Evolutionary conservation across 2,329 filamentous ascomycete genomes (phyloP), one percentile per base, ranked within the genome.

Genomic region (Aspergillus neoniger): DNA sequence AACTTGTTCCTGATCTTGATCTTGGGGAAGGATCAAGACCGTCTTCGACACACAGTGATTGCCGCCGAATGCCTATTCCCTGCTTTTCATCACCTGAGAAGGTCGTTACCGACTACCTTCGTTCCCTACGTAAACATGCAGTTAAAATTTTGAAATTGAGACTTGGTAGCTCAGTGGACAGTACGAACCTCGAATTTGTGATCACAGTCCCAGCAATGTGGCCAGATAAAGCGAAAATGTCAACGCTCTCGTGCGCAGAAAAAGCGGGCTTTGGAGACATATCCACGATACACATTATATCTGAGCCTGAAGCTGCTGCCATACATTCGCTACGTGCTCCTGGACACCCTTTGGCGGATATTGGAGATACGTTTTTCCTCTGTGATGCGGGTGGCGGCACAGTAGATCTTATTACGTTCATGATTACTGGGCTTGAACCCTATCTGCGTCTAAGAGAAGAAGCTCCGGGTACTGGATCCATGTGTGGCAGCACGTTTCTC

Each of bases 181-280:
- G 52, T 9, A 63, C 63, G 23, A 30, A 28, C 4, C 38, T 70
- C n/a, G 60, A 65, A 32, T 71, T 64, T 30, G 63, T 69, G 14
- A 67, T 74, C 19, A 74, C 70, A 1, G 69, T 74, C 5, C 71
- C 73, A 1, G 71, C 70, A 2, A 65, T 74, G 10, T 74, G 70
- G 70, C 59, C 67, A 5, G 71, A 74, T 5, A 61, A 55, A 15
- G 70, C 72, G 1, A 67, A 69, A 57, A 55, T 39, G 14, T 23
- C 43, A 25, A 68, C 61, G n/a, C 57, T 59, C n/a, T 21, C 15
- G 7, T 65, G 62, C 36, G 60, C 62, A 7, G 53, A 61, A 49
- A 59, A 57, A n/a, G 66, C 65, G 44, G 66, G 61, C 0, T 56
- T 60, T 32, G 62, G 61, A 0, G 41, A 43, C n/a, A 12, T 28